phyloP scores from a whole-genome alignment of 495 filamentous ascomycete species.

The Tuber melanosporum region DNA sequence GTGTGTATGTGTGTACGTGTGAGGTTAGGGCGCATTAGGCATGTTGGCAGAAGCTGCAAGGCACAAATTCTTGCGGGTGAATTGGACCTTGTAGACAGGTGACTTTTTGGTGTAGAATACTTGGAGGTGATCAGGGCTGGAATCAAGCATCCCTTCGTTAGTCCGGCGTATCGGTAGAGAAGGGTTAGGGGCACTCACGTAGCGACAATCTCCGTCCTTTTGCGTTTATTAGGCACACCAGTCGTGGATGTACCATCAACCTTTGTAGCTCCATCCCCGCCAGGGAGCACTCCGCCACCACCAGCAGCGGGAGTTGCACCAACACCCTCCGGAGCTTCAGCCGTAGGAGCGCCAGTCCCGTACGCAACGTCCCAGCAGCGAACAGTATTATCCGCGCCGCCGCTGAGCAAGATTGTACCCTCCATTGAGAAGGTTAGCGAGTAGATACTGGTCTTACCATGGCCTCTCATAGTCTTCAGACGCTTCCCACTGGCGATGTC shows the following conservation, averaged over 20 bases:
- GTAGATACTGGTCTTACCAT: conserved; percentile 90
- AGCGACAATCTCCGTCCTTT: conserved; percentile 74
- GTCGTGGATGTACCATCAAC: conserved; percentile 33
- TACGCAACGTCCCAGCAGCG: conserved; percentile 77
- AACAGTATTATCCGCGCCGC: conserved; percentile 86
- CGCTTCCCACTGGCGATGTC: conserved; percentile 74
- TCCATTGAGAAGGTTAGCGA: conserved; percentile 86
- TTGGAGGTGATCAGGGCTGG: conserved; percentile 72
- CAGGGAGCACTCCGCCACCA: conserved; percentile 42
- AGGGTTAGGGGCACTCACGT: conserved; percentile 45
- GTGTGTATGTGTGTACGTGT: background rate
- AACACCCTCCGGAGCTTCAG: conserved; percentile 49
- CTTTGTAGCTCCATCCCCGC: conserved; percentile 38
- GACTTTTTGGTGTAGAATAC: conserved; percentile 94
- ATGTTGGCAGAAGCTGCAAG: conserved; percentile 81
- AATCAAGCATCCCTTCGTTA: conserved; percentile 1
- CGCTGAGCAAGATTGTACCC: conserved; percentile 76
- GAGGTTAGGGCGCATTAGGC: conserved; percentile 45
- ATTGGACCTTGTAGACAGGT: conserved; percentile 85
- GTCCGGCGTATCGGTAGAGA: background rate
- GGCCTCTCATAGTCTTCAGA: conserved; percentile 86
- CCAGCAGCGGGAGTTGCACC: conserved; percentile 37
- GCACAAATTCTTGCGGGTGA: conserved; percentile 87
- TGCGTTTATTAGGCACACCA: conserved; percentile 47
- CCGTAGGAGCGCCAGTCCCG: conserved; percentile 52